These are phyloP conservation scores for Eimeria zaria DNA, from an alignment of 169 alveolate genomes.

Conservation along the genomic window DNA sequence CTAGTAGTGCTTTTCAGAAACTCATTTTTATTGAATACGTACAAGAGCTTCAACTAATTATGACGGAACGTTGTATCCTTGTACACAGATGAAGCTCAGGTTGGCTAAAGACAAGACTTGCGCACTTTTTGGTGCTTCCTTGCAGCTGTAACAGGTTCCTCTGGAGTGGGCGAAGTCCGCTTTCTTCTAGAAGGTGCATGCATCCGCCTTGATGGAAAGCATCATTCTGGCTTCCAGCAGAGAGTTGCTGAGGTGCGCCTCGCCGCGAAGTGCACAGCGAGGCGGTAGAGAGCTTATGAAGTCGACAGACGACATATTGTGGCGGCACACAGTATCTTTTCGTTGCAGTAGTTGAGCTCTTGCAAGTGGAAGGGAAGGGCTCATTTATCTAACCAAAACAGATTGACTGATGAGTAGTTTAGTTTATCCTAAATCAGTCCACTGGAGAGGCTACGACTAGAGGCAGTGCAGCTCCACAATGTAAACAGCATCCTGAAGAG, in stretches of 20 bases:
- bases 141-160: slow-evolving; percentile 54
- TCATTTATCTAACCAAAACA: background rate
- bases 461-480: background rate
- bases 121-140: too few species aligned
- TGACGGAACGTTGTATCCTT: background rate
- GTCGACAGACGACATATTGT: background rate
- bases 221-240: slow-evolving; percentile 11
- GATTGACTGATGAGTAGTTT: background rate
- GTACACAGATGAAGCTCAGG: background rate
- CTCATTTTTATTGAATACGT: background rate
- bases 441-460: background rate
- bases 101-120: background rate
- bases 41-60: background rate
- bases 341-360: background rate
- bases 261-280: background rate
- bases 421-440: background rate
- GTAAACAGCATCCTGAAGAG: background rate
- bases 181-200: slow-evolving; percentile 19
- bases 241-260: slow-evolving; percentile 30
- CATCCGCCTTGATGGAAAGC: slow-evolving; percentile 42
- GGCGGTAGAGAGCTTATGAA: background rate
- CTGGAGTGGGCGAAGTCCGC: slow-evolving; percentile 33
- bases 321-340: background rate
- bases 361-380: background rate
- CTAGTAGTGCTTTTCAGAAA: background rate